These are phyloP conservation scores for Thielaviopsis euricoi DNA, from an alignment of 2,329 filamentous ascomycete species.

Conservation along the genomic window DNA sequence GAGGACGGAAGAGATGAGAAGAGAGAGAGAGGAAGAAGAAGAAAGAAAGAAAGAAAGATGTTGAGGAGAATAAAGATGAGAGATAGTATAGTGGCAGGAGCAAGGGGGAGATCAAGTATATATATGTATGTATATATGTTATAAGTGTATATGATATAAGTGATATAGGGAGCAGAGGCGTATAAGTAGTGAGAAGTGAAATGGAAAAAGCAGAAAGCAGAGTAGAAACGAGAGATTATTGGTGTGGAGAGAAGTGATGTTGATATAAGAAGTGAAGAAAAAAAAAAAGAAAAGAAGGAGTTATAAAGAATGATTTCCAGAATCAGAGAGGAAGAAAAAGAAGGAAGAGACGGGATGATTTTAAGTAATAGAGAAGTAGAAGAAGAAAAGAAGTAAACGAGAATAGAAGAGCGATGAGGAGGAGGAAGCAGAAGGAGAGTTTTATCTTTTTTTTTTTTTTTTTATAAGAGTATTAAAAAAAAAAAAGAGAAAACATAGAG, in stretches of 20 bases:
- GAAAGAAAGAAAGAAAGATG: not conserved
- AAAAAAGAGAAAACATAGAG: no score
- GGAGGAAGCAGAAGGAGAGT: not conserved
- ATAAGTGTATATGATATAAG: no score
- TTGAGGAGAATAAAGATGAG: no score
- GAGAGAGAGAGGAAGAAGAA: not conserved
- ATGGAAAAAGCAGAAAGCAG: no score
- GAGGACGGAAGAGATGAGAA: not conserved
- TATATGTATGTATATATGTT: no score
- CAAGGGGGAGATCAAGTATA: no score
- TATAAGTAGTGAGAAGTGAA: no score
- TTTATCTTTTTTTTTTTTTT: constrained; percentile 3
- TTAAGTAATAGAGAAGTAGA: not conserved
- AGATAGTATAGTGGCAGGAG: no score
- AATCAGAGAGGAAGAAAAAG: not conserved
- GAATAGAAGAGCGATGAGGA: not conserved
- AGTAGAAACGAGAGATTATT: not conserved
- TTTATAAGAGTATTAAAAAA: no score
- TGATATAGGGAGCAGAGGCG: no score
- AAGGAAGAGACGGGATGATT: not conserved
- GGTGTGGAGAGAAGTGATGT: no score
- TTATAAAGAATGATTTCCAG: not conserved
- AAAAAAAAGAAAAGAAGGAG: not conserved
- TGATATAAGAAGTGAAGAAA: not conserved
- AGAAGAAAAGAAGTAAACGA: constrained; percentile 1